Percentiles rank a stretch among this genome's conserved stretches.
These are phyloP conservation scores for Colletotrichum brevisporum DNA, from an alignment of 2,329 filamentous ascomycete genomes.

Conservation along the genomic window DNA sequence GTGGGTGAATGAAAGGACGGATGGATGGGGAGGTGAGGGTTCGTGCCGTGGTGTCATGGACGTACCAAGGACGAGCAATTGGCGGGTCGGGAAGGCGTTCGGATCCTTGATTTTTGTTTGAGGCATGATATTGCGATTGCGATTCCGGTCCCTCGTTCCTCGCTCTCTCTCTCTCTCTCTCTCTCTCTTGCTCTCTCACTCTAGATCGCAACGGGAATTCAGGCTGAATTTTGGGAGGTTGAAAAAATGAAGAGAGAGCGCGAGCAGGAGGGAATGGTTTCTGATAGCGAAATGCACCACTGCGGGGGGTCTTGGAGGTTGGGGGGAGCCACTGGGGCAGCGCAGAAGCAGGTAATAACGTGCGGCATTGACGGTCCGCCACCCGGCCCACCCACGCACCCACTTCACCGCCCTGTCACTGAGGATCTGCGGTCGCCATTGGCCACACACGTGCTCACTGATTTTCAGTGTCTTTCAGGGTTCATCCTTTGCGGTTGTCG, in stretches of 20 bases:
- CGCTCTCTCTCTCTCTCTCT: background rate
- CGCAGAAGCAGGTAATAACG: conserved; percentile 25
- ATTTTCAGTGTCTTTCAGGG: background rate
- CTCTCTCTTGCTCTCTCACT: conserved; percentile 3
- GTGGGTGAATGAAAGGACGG: background rate
- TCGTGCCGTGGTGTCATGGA: background rate
- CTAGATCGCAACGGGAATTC: background rate
- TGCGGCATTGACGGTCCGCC: conserved; percentile 25
- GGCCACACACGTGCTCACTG: conserved; percentile 16
- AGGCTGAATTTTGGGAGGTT: conserved; percentile 7
- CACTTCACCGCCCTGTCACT: conserved; percentile 20
- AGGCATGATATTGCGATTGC: conserved; percentile 28
- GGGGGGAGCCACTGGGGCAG: background rate
- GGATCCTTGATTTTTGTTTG: conserved; percentile 30
- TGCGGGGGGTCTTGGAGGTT: conserved; percentile 26
- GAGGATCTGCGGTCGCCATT: conserved; percentile 20
- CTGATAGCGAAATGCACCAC: conserved; percentile 22
- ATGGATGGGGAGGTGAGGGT: background rate
- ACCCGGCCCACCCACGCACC: conserved; percentile 17
- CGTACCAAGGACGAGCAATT: conserved; percentile 37
- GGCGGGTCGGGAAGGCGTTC: conserved; percentile 35
- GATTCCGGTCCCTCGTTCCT: background rate
- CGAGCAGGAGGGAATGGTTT: background rate
- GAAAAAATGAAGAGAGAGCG: conserved; percentile 17
- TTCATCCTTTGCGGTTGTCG: conserved; percentile 6